Evolutionary conservation across 208 protist genomes (phyloP).

Genomic region (Leishmania amazonensis): DNA sequence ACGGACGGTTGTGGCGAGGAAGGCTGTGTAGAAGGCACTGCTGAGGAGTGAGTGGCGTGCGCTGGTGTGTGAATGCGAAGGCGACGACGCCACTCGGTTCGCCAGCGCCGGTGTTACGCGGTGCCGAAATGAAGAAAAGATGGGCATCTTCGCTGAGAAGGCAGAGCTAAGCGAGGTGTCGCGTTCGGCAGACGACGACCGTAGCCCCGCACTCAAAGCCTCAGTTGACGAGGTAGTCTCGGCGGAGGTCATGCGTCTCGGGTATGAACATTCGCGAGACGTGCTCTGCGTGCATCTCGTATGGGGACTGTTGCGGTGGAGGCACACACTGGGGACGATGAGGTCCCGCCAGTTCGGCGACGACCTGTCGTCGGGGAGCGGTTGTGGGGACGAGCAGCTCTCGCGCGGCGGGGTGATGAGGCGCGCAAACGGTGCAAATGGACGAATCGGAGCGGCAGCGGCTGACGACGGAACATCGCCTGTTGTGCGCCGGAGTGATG

Average conservation of each 20-base stretch:
- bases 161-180: conserved; percentile 2
- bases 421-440: not conserved
- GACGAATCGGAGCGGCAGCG: too few relatives aligned
- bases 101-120: not conserved
- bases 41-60: conserved; percentile 2
- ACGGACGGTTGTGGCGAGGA: conserved; percentile 18
- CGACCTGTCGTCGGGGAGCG: not conserved
- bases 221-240: conserved; percentile 13
- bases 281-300: conserved; percentile 1
- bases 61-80: not conserved
- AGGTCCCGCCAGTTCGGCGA: conserved; percentile 5
- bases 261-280: conserved; percentile 11
- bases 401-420: not conserved
- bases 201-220: conserved; percentile 3
- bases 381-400: not conserved
- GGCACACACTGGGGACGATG: conserved; percentile 10
- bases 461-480: not conserved
- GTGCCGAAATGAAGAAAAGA: not conserved
- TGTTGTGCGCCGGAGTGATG: not conserved
- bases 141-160: not conserved
- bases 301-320: conserved; percentile 13
- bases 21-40: conserved; percentile 8
- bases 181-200: conserved; percentile 8
- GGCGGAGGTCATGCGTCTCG: not conserved
- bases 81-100: not conserved